Conservation (phyloP, 1,139 yeast genomes). For the Maudiozyma humilis region DNA sequence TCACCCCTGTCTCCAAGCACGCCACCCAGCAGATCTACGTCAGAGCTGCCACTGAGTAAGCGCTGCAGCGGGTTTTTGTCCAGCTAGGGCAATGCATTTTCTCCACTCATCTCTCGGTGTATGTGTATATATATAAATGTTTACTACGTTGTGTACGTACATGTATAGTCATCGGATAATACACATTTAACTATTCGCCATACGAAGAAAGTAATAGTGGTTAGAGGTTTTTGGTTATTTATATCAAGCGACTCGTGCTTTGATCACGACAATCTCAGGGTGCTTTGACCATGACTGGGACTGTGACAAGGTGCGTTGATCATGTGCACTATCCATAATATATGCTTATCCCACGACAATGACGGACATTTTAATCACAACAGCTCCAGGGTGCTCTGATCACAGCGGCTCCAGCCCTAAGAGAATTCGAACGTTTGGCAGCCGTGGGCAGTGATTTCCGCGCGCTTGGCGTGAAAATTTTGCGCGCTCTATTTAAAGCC, state of each 20-base stretch:
- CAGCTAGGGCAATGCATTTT: background rate
- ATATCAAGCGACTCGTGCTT: too few relatives aligned
- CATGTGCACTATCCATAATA: too few relatives aligned
- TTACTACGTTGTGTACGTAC: background rate
- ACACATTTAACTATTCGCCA: conserved; percentile 5
- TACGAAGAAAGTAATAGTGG: too few relatives aligned
- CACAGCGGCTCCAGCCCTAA: background rate
- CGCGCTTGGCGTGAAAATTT: background rate
- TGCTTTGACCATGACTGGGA: too few relatives aligned
- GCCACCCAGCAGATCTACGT: conserved; percentile 96
- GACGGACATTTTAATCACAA: too few relatives aligned
- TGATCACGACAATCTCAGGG: too few relatives aligned
- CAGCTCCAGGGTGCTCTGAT: too few relatives aligned
- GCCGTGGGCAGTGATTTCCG: background rate
- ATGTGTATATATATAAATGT: background rate
- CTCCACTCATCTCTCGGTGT: background rate
- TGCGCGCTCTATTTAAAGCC: background rate
- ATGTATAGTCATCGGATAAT: conserved; percentile 6
- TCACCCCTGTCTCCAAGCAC: conserved; percentile 91
- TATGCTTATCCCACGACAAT: too few relatives aligned
- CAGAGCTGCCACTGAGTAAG: conserved; percentile 59
- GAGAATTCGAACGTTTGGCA: background rate
- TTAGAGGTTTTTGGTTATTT: too few relatives aligned
- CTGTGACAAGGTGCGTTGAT: too few relatives aligned
- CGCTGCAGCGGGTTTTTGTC: conserved; percentile 9